A percentile compares a stretch with the other conserved stretches of the same genome.
Conservation (phyloP, 139 green algal genomes). For the Chlorella sp. region DNA sequence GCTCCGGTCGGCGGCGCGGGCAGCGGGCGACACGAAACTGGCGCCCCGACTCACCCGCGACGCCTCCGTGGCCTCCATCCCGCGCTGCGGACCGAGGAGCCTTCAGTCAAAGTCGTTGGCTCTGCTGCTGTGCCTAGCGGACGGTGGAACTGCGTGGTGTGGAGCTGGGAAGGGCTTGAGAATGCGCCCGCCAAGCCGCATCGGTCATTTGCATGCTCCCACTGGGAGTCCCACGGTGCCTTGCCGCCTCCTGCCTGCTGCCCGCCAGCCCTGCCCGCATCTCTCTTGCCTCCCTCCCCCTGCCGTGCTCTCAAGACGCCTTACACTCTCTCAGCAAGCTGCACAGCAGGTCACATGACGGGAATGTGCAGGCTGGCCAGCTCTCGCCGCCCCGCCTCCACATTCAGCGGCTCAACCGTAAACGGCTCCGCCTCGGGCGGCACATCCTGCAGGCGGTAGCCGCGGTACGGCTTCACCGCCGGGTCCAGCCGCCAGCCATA, state of each 20-base stretch:
- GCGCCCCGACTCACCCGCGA: slow-evolving; percentile 20
- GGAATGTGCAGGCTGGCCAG: slow-evolving; percentile 28
- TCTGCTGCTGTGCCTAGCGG: too few relatives aligned
- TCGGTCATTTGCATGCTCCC: too few relatives aligned
- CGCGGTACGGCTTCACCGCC: slow-evolving; percentile 65
- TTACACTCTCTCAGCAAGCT: too few relatives aligned
- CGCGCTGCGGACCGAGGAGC: not conserved
- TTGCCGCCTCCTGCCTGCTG: too few relatives aligned
- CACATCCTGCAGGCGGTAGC: slow-evolving; percentile 60
- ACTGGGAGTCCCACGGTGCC: too few relatives aligned
- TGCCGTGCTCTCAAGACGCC: too few relatives aligned
- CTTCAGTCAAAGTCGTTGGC: too few relatives aligned
- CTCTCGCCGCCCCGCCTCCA: slow-evolving; percentile 28
- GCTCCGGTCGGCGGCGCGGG: not conserved
- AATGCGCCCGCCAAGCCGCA: too few relatives aligned
- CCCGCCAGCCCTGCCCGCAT: too few relatives aligned
- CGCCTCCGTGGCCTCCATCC: not conserved
- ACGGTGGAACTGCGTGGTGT: too few relatives aligned
- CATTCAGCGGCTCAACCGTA: slow-evolving; percentile 21
- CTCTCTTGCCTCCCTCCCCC: too few relatives aligned
- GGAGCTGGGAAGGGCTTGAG: too few relatives aligned
- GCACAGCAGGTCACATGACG: not conserved
- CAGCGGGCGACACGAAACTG: not conserved
- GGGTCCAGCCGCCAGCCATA: slow-evolving; percentile 72
- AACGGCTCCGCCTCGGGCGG: slow-evolving; percentile 67